Base-by-base conservation (phyloP, 768 basidiomycete species). In the Pleurotus tuber-regium region DNA sequence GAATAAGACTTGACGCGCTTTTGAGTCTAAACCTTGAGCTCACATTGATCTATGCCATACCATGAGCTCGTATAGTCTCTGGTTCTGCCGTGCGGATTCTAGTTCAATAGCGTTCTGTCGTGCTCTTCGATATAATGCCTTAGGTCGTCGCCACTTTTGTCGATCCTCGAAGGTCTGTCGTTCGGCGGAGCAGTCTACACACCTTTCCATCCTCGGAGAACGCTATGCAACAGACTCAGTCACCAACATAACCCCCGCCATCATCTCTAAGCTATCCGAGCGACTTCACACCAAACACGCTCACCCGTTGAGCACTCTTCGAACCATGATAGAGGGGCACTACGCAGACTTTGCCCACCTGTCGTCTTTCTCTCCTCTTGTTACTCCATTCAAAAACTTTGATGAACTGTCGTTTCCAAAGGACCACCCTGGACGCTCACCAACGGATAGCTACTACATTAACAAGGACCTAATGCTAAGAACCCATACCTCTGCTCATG, bases 401-500 rank as follows among this genome's bases (percentile, higher is more conserved):
- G 97, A 99, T 69, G 91, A 96, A 58, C 84, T 99, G 26, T 93
- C 92, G 3, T 98, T 99, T 70, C 87, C 96, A 0, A 61, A 72
- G 11, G 94, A 98, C 72, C 97, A 99, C 66, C 94, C 96, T 1
- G 96, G 97, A 14, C 83, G 97, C 54, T 78, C 88, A 19, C 74
- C 83, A 39, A 91, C 90, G 36, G 97, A 99, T 73, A 91, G 88
- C 62, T 99, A 99, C 76, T 99, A 99, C 70, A 76, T 97, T 63
- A 98, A 98, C 73, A 80, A 77, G 60, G 73, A 84, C 60, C 74
- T 87, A 62, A 93, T 99, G 92, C 82, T 99, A 30, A 87, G 97
- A 35, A 98, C 97, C 0, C 97, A 99, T 66, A 98, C 97, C 1
- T 93, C 90, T n/a, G 92, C 97, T 3, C 97, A 99, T 65, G 96